Percentiles rank a stretch among this genome's conserved stretches.
Evolutionary conservation across 2,329 filamentous ascomycete species (phyloP).

Genomic region (Aureobasidium zeae): DNA sequence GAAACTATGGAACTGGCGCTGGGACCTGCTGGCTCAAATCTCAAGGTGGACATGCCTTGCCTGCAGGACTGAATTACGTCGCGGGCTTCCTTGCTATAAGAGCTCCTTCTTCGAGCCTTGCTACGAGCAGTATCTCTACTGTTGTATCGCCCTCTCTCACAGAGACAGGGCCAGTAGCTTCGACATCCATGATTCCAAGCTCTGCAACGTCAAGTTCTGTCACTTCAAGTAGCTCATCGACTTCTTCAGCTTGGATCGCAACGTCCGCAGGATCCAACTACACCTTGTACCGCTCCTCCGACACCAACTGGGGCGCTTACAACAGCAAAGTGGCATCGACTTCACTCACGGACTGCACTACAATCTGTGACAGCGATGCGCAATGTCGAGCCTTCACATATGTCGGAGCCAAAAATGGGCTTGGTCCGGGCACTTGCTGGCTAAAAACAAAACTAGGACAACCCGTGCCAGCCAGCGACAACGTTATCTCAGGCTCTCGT

Average conservation of each 20-base stretch:
- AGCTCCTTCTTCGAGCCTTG: background rate
- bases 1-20: background rate
- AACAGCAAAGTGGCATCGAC: constrained; percentile 3
- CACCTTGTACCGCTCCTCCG: constrained; percentile 13
- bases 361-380: constrained; percentile 15
- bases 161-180: too few species aligned
- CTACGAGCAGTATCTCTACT: background rate
- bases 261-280: constrained; percentile 8
- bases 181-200: background rate
- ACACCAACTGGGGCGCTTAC: constrained; percentile 16
- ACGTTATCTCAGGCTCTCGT: constrained; percentile 9
- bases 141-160: background rate
- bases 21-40: constrained; percentile 19
- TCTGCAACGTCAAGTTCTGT: constrained; percentile 5
- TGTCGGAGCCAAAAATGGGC: constrained; percentile 13
- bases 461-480: constrained; percentile 1
- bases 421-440: constrained; percentile 15
- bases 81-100: constrained; percentile 14
- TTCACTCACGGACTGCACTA: constrained; percentile 17
- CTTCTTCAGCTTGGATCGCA: background rate
- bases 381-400: constrained; percentile 19
- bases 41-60: constrained; percentile 6
- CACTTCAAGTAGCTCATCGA: constrained; percentile 9
- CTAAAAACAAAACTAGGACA: constrained; percentile 17
- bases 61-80: constrained; percentile 15